Evolutionary conservation across 2,329 filamentous ascomycete species (phyloP), one percentile per base, ranked within the genome.

Genomic region (Epichloe brachyelytri): DNA sequence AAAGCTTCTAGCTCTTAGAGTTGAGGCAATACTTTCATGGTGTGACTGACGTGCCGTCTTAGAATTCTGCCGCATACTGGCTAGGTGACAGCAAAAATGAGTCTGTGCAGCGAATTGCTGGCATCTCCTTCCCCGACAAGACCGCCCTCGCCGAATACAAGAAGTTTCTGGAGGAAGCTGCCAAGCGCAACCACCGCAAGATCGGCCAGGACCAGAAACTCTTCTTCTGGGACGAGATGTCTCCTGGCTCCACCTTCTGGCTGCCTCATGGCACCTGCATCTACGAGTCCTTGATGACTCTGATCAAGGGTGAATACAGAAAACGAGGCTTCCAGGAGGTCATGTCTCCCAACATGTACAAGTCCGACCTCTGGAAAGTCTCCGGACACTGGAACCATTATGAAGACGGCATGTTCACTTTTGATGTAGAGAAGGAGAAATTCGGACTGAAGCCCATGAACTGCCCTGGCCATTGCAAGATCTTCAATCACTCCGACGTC

Each of bases 91-190:
- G 89, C 63, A 82, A 85, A 64, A 96, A 97, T 66, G 91, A 97
- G 69, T 94, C 90, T 30, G 78, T 98, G 44, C 93, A 98, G 71
- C 85, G 93, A 63, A 94, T 98, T 61, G 95, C 96, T 62, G 93
- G 93, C 69, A 85, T 98, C 52, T 94, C 89, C 5, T 98, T 81
- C 68, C 91, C 91, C 3, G 89, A 95, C 70, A 97, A 98, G 79
- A 95, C 95, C 72, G 79, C 82, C 62, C 87, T 98, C 72, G 82
- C 86, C 45, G 89, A 94, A 62, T 89, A 97, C 73, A 83, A 95
- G 71, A 89, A 91, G 63, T 94, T 95, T 71, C 78, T 98, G 33
- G 91, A 95, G 62, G 93, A 98, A 71, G 93, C 93, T n/a, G 91
- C 93, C 55, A 95, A 95, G 76, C 85, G 93, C 56, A 93, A 97